Evolutionary conservation across 805 yeast genomes (phyloP).

Genomic region (Suhomyces tanzawaensis): DNA sequence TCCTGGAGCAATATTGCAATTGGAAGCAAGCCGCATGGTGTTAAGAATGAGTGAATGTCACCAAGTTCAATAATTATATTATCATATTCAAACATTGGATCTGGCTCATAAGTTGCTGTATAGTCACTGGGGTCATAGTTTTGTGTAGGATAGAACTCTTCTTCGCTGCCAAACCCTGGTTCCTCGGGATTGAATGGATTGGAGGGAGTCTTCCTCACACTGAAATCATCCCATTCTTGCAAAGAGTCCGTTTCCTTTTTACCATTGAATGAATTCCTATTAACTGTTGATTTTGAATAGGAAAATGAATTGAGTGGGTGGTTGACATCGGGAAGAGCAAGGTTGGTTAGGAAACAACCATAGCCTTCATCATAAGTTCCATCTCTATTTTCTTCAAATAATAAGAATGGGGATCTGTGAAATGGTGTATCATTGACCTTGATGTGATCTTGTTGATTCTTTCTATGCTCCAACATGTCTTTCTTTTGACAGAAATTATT

Average conservation of each 20-base stretch:
- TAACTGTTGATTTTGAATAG: background rate
- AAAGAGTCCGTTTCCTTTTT: background rate
- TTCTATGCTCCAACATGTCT: slow-evolving; percentile 44
- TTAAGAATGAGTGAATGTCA: slow-evolving; percentile 42
- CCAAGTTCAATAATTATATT: slow-evolving; percentile 56
- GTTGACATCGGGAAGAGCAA: slow-evolving; percentile 62
- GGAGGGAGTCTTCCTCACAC: background rate
- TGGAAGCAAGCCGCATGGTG: slow-evolving; percentile 44
- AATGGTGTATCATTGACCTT: slow-evolving; percentile 76
- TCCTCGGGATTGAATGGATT: background rate
- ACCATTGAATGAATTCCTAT: background rate
- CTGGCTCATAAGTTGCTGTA: slow-evolving; percentile 26
- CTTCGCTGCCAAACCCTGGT: background rate
- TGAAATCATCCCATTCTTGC: background rate
- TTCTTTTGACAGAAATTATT: slow-evolving; percentile 59
- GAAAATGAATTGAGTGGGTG: slow-evolving; percentile 46
- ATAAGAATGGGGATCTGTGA: slow-evolving; percentile 72
- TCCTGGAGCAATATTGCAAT: slow-evolving; percentile 36
- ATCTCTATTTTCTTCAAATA: slow-evolving; percentile 51
- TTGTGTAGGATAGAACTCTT: slow-evolving; percentile 2
- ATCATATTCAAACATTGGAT: slow-evolving; percentile 49
- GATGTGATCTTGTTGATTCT: slow-evolving; percentile 63
- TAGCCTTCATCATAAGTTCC: slow-evolving; percentile 45
- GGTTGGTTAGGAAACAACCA: slow-evolving; percentile 56
- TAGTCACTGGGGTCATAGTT: slow-evolving; percentile 23